Percentiles rank a stretch among this genome's conserved stretches.
phyloP scores from a whole-genome alignment of 2,329 filamentous ascomycete genomes.

The Diaporthe caulivora region DNA sequence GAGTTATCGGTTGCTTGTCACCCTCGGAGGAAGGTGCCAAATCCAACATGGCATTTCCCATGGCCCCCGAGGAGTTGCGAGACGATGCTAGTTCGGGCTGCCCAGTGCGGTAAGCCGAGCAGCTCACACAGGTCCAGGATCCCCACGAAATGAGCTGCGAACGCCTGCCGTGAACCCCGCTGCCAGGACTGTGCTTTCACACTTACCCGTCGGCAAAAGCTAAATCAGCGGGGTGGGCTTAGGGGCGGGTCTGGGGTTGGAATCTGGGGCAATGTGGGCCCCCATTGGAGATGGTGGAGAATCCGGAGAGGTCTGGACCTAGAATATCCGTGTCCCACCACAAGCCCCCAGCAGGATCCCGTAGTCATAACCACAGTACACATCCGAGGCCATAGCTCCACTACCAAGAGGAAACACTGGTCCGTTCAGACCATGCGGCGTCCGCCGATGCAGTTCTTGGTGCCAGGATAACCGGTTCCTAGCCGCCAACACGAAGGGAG shows the following conservation, averaged over 20 bases:
- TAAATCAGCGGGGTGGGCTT: not conserved
- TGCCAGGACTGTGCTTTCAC: not conserved
- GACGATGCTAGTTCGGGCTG: constrained; percentile 33
- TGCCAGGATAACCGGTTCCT: not conserved
- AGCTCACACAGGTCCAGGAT: not conserved
- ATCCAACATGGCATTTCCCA: not conserved
- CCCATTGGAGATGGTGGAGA: not conserved
- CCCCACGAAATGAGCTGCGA: constrained; percentile 19
- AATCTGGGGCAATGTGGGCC: constrained; percentile 5
- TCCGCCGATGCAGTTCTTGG: too few species aligned
- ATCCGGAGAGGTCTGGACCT: constrained; percentile 18
- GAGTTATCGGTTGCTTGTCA: not conserved
- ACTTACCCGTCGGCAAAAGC: constrained; percentile 20
- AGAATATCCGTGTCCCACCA: not conserved
- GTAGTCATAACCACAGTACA: not conserved
- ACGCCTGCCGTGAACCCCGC: constrained; percentile 21
- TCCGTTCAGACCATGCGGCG: not conserved
- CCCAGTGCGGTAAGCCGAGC: constrained; percentile 34
- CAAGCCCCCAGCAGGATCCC: not conserved
- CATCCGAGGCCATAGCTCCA: not conserved
- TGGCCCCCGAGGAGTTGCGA: not conserved
- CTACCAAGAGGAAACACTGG: not conserved
- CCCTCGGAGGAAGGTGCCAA: not conserved
- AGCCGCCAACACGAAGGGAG: not conserved
- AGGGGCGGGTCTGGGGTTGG: constrained; percentile 12